A percentile compares a stretch with the other conserved stretches of the same genome.
Conservation (phyloP, 129 eudicot species). For the Lactuca saligna region DNA sequence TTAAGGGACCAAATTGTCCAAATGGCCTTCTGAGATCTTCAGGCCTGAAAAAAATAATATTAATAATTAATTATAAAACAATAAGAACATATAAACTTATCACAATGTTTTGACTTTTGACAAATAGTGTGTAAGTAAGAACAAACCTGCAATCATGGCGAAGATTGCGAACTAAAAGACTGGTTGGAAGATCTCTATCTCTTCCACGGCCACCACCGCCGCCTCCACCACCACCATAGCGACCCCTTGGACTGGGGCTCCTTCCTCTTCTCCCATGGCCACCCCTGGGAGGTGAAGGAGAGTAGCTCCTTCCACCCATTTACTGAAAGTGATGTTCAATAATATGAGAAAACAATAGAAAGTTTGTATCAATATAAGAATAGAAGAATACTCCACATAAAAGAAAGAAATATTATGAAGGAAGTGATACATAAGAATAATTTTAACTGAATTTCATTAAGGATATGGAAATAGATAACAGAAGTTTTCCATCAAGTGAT, state of each 20-base stretch:
- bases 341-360: slow-evolving; percentile 1
- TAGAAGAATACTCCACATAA: background rate
- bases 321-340: background rate
- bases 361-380: background rate
- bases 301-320: slow-evolving; percentile 93
- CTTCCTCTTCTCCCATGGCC: slow-evolving; percentile 91
- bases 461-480: background rate
- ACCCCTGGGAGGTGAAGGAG: slow-evolving; percentile 91
- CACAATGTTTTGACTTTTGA: background rate
- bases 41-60: slow-evolving; percentile 55
- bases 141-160: slow-evolving; percentile 94
- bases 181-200: slow-evolving; percentile 81
- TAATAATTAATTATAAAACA: background rate
- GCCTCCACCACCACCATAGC: slow-evolving; percentile 36
- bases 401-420: background rate
- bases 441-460: background rate
- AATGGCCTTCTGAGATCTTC: slow-evolving; percentile 93
- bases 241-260: slow-evolving; percentile 94
- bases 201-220: slow-evolving; percentile 51
- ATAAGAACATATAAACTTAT: background rate
- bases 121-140: background rate
- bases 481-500: too few relatives aligned
- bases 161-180: slow-evolving; percentile 94
- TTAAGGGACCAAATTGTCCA: slow-evolving; percentile 85
- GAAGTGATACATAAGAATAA: background rate